phyloP scores from a whole-genome alignment of 371 early-diverging fungal genomes.

The Furculomyces boomerangus region DNA sequence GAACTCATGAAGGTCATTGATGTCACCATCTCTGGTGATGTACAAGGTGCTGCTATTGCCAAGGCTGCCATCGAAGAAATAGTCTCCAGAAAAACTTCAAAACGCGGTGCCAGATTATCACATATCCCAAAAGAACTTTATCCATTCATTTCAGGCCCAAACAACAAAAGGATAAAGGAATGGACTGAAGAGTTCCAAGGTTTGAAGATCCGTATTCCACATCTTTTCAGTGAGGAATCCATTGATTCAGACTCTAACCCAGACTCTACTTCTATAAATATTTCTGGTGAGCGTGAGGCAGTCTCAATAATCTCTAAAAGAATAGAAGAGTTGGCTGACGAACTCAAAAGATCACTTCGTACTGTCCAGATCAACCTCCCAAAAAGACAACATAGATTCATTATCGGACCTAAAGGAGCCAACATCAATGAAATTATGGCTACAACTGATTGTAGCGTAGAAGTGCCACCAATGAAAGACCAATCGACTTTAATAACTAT shows the following conservation, averaged over 20 bases:
- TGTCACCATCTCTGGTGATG: constrained; percentile 71
- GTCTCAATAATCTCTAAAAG: constrained; percentile 40
- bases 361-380: constrained; percentile 49
- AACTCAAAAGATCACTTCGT: constrained; percentile 38
- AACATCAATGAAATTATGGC: constrained; percentile 59
- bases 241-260: constrained; percentile 27
- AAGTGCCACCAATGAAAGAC: constrained; percentile 47
- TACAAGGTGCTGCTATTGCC: constrained; percentile 62
- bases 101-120: constrained; percentile 31
- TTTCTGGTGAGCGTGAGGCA: constrained; percentile 49
- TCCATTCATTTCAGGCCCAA: constrained; percentile 66
- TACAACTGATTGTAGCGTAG: constrained; percentile 65
- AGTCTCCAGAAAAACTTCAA: constrained; percentile 51
- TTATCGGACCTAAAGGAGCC: constrained; percentile 67
- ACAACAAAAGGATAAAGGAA: constrained; percentile 22
- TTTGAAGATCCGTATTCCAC: constrained; percentile 65
- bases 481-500: constrained; percentile 55
- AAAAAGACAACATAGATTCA: constrained; percentile 78
- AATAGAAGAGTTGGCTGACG: constrained; percentile 33
- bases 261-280: constrained; percentile 28
- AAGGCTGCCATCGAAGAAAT: constrained; percentile 68
- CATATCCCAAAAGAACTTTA: constrained; percentile 43
- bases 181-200: constrained; percentile 33
- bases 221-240: constrained; percentile 23
- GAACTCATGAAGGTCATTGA: constrained; percentile 29